phyloP scores from a whole-genome alignment of 768 basidiomycete species.

The Galerina sulciceps region DNA sequence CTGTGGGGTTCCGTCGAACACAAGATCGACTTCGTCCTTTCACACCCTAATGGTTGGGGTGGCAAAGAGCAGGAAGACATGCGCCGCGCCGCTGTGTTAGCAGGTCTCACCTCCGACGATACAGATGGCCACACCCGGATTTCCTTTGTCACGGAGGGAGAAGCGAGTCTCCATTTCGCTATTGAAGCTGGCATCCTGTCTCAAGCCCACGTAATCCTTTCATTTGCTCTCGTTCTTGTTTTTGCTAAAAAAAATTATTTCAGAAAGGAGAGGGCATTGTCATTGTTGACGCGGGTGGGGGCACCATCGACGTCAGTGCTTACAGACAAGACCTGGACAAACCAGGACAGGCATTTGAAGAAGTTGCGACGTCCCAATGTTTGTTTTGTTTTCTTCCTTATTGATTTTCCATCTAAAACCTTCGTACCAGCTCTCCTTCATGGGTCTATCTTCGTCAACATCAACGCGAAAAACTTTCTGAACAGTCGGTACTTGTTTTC shows the following conservation, averaged over 20 bases:
- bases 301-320: conserved; percentile 63
- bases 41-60: conserved; percentile 48
- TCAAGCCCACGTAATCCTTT: conserved; percentile 19
- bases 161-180: conserved; percentile 54
- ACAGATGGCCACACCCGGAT: conserved; percentile 36
- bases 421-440: conserved; percentile 41
- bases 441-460: conserved; percentile 54
- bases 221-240: neutral
- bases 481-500: conserved; percentile 28
- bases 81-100: conserved; percentile 43
- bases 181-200: conserved; percentile 34
- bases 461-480: conserved; percentile 40
- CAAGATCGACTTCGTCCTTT: conserved; percentile 45
- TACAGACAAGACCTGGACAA: conserved; percentile 41
- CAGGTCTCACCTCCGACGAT: conserved; percentile 38
- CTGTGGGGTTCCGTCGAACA: conserved; percentile 42
- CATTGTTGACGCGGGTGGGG: conserved; percentile 67
- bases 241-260: neutral
- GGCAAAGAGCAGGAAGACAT: conserved; percentile 43
- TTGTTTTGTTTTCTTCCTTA: neutral
- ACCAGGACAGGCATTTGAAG: conserved; percentile 39
- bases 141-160: conserved; percentile 57
- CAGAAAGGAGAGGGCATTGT: conserved; percentile 23
- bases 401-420: neutral
- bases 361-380: conserved; percentile 51